Conservation (phyloP, 169 alveolate genomes). For the Ichthyophthirius multifiliis region DNA sequence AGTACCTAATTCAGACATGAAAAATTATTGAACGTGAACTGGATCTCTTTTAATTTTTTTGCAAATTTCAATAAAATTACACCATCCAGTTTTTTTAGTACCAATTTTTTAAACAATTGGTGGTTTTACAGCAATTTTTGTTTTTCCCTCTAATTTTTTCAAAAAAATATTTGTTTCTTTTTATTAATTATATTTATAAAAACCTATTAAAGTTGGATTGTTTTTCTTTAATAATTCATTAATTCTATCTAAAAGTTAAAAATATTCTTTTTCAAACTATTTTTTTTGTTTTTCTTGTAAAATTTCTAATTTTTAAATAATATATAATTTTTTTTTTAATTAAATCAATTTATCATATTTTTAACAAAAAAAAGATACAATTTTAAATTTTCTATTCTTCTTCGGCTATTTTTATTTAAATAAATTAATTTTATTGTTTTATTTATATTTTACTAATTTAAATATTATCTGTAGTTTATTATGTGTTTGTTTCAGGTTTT, state of each 20-base stretch:
- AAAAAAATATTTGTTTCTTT: neutral
- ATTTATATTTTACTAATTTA: neutral
- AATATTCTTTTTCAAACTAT: neutral
- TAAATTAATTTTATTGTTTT: neutral
- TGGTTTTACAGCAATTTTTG: conserved; percentile 21
- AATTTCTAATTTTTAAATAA: neutral
- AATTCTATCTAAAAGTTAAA: conserved; percentile 6
- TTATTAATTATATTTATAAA: neutral
- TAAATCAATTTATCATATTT: too few relatives aligned
- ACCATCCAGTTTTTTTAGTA: conserved; percentile 57
- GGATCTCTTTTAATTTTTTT: conserved; percentile 49
- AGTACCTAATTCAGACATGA: conserved; percentile 57
- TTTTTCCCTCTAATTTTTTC: neutral
- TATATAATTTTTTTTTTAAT: too few relatives aligned
- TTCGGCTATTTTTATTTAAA: neutral
- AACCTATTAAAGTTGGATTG: neutral
- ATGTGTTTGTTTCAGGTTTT: neutral
- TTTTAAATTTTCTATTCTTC: neutral
- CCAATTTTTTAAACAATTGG: conserved; percentile 57
- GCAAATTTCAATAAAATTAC: conserved; percentile 51
- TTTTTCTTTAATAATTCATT: neutral
- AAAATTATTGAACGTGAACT: conserved; percentile 43
- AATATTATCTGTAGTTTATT: neutral
- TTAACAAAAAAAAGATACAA: neutral
- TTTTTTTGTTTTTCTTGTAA: neutral